Base-by-base conservation (phyloP, 2,329 filamentous ascomycete species). In the Cucurbitaria berberidis region DNA sequence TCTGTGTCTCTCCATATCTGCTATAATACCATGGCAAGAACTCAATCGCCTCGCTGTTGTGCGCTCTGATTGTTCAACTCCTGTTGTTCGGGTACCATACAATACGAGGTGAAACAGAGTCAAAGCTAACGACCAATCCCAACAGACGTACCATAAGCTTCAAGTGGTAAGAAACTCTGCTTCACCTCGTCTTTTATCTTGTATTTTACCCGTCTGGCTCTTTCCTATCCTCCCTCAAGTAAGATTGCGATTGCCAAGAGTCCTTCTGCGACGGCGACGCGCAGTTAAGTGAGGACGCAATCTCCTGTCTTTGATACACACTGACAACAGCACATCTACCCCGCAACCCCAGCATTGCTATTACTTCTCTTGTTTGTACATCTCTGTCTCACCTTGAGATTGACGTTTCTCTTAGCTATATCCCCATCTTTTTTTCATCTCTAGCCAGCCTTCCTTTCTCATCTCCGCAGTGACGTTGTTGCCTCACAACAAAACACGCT, bases 131-230 rank as follows among this genome's bases (percentile, higher is more conserved):
- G 42, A 55, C 48, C 43, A 48, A 58, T 40, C 48, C 51, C 57
- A 59, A 62, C 67, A 89, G 85, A 83, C 85, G 57, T 81, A 87
- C 70, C 86, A 89, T 69, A 89, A 89, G 79, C 87, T 90, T 66
- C 88, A 91, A 82, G 83, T 91, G 78, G 89, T 92, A 88, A 79
- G 88, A 48, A 55, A 51, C 16, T 65, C 57, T 51, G 50, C 58
- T 70, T 70, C 66, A 69, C 66, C 46, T 57, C 56, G 51, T 34
- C 50, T 61, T 56, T 43, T 24, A 16, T 34, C 13, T 22, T 39
- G 29, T 56, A 55, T 53, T 48, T 55, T 49, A 55, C 43, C 27
- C 39, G 44, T 51, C 42, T 21, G 49, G 45, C 39, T 52, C 41
- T 48, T 55, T 54, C 52, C 43, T 27, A 38, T 48, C 40, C 24